Base-by-base conservation (phyloP, 202 grass and related monocot species). In the Dendrocalamus latiflorus region DNA sequence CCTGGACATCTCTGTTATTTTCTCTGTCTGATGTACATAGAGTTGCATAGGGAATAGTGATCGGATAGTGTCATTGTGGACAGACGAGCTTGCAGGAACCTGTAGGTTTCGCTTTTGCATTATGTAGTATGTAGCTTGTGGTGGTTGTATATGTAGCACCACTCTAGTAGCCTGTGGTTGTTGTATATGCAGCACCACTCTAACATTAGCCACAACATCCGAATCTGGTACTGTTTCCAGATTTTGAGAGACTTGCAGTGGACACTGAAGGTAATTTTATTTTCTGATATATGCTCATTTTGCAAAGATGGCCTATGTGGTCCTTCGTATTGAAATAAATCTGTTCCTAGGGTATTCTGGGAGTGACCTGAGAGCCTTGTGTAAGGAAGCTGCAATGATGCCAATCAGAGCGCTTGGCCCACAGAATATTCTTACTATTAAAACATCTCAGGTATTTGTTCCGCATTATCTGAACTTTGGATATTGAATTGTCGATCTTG, bases 321-420 rank as follows among this genome's bases (percentile, higher is more conserved):
- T 84, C 72, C 78, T 84, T 57, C 22, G 3, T 59, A 8, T 50
- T 71, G 33, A 77, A 70, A 53, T 76, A 64, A 41, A 58, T 81
- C 12, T 91, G 20, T 65, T 68, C 44, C 2, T 86, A 98, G 95
- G 95, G 68, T 98, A 98, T 89, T 98, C 95, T 41, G 95, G 95
- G 66, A 98, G 95, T 81, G 95, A 98, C 78, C 80, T 98, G 77
- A 91, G 92, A 77, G 95, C 91, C 14, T 48, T 98, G 74, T 95
- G 95, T 44, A 93, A 93, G 84, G 93, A 98, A 91, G 87, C 93
- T 81, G 95, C 95, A 51, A 98, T 98, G 95, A 91, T 93, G 91
- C 95, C 95, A 63, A 90, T 95, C 80, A 90, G 93, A 91, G 95
- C 93, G 80, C 87, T 98, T 58, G 95, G 87, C 57, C 93, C 90